These are phyloP conservation scores for Sequoia sempervirens DNA, from an alignment of 75 land plant species.

Conservation along the genomic window DNA sequence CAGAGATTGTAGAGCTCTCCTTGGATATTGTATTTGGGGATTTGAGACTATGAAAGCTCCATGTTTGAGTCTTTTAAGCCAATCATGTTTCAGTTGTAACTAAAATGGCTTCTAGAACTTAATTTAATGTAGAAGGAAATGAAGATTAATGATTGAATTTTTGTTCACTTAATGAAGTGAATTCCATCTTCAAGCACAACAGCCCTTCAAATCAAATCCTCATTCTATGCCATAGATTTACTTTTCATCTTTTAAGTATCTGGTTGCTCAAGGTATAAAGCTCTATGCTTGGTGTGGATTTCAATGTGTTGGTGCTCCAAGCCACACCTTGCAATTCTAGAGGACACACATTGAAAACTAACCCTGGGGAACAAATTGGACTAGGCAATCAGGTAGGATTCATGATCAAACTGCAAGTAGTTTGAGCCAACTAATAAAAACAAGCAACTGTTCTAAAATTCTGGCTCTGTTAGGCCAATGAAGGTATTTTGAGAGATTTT, in stretches of 20 bases:
- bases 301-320: not conserved
- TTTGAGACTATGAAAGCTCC: not conserved
- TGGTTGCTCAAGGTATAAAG: not conserved
- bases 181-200: not conserved
- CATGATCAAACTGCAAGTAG: too few relatives aligned
- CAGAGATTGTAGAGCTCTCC: not conserved
- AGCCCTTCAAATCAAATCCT: not conserved
- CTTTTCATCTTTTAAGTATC: not conserved
- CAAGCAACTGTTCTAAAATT: too few relatives aligned
- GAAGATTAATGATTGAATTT: not conserved
- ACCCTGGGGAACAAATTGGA: too few relatives aligned
- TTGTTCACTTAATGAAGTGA: not conserved
- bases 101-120: not conserved
- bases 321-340: not conserved
- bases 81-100: not conserved
- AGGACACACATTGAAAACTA: too few relatives aligned
- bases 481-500: too few relatives aligned
- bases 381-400: too few relatives aligned
- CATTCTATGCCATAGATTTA: not conserved
- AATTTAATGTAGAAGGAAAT: not conserved
- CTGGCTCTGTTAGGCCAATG: too few relatives aligned
- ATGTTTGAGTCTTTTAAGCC: not conserved
- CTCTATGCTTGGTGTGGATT: not conserved
- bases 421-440: too few relatives aligned
- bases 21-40: conserved; percentile 4